Conservation (phyloP, 192 early-diverging fungal species). For the Mortierella antarctica region DNA sequence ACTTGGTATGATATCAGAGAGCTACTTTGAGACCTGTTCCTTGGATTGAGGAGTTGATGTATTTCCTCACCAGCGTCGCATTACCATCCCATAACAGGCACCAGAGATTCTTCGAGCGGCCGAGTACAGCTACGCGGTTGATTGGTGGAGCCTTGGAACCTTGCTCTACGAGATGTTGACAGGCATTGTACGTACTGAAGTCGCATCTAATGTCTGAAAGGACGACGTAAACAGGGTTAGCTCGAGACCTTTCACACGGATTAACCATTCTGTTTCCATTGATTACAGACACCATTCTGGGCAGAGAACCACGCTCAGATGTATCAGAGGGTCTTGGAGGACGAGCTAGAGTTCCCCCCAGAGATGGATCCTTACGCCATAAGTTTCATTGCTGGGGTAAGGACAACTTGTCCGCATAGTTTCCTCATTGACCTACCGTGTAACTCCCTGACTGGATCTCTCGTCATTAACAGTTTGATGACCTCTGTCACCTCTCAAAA, state of each 20-base stretch:
- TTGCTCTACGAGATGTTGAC: constrained; percentile 93
- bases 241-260: not conserved
- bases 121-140: constrained; percentile 79
- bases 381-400: constrained; percentile 60
- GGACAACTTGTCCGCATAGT: constrained; percentile 3
- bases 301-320: constrained; percentile 67
- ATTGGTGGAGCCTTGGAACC: constrained; percentile 95
- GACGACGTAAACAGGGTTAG: not conserved
- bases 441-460: not conserved
- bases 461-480: not conserved
- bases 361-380: constrained; percentile 57
- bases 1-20: constrained; percentile 56
- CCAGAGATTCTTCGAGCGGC: constrained; percentile 75
- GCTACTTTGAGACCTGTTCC: not conserved
- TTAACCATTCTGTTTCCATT: not conserved
- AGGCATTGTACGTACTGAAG: constrained; percentile 60
- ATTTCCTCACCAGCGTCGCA: not conserved
- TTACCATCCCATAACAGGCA: constrained; percentile 60
- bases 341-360: constrained; percentile 61
- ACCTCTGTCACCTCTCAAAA: not conserved
- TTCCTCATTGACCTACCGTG: not conserved
- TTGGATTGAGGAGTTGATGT: not conserved
- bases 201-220: not conserved
- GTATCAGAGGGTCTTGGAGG: constrained; percentile 68
- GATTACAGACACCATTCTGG: constrained; percentile 63